Base-by-base conservation (phyloP, 306 rosid genomes). In the Fragaria nilgerrensis region DNA sequence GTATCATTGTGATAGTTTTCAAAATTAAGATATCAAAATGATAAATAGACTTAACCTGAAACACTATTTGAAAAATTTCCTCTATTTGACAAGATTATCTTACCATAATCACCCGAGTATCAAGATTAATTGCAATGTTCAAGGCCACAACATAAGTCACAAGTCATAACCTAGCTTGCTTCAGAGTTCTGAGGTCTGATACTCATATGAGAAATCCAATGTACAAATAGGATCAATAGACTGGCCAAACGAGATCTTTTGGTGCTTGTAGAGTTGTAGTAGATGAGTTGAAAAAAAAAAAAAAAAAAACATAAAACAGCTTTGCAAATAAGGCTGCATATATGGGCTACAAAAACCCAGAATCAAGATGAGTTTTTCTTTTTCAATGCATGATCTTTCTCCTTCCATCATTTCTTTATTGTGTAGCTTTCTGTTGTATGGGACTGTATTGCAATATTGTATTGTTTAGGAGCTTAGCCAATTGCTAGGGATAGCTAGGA, bases 321-420 rank as follows among this genome's bases (percentile, higher is more conserved):
- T 79, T 81, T 83, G 84, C 78, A 68, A 49, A 70, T 32, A 84
- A 77, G 84, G 88, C 82, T 77, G 79, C 68, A 62, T 62, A 29
- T 62, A 6, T 62, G 41, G 41, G 15, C 41, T 44, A 43, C 63
- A 45, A 56, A n/a, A 50, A 62, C 43, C 23, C 56, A 45, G 63
- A 64, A 63, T 72, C 66, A 68, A 64, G 68, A 27, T 29, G 37
- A 52, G 75, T 48, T 63, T 56, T 62, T 79, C 72, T 83, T 68
- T 61, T 61, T 82, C 36, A 29, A 77, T 29, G 67, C 39, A 27
- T 13, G 41, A 14, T 77, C 80, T 39, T 44, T 56, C 66, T 37
- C 78, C n/a, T 64, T 64, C n/a, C 45, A 59, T 32, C n/a, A 22
- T 32, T 50, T 19, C 9, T 61, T 43, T 25, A 13, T 19, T 27